Conservation (phyloP, 2,329 filamentous ascomycete species). For the Ophiosphaerella korrae region DNA sequence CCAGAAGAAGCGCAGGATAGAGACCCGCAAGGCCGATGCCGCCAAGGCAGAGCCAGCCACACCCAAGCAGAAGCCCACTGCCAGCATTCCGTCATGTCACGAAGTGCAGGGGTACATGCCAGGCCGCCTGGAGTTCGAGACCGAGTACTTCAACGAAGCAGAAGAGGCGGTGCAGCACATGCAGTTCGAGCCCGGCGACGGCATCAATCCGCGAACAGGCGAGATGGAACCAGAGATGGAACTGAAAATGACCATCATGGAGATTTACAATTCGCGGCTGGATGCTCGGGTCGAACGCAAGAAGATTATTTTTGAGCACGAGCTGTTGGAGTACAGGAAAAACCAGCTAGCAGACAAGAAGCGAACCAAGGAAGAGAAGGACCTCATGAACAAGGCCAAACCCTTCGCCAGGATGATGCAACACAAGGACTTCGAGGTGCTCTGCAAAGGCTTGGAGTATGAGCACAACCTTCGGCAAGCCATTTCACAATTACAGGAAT, state of each 20-base stretch:
- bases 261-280: conserved; percentile 92
- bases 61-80: conserved; percentile 94
- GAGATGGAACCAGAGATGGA: conserved; percentile 95
- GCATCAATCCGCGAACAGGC: conserved; percentile 80
- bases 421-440: conserved; percentile 82
- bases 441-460: conserved; percentile 83
- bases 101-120: conserved; percentile 99
- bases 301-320: conserved; percentile 95
- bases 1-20: conserved; percentile 89
- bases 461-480: conserved; percentile 91
- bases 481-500: conserved; percentile 89
- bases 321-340: conserved; percentile 89
- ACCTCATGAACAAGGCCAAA: conserved; percentile 89
- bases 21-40: conserved; percentile 84
- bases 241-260: conserved; percentile 96
- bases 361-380: conserved; percentile 91
- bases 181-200: conserved; percentile 96
- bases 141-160: conserved; percentile 95
- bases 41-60: conserved; percentile 83
- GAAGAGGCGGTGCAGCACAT: conserved; percentile 98
- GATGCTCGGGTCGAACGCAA: conserved; percentile 93
- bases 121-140: conserved; percentile 94
- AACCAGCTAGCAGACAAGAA: conserved; percentile 91
- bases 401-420: conserved; percentile 98
- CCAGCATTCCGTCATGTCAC: conserved; percentile 93